Evolutionary conservation across 176 grass and related monocot genomes (phyloP), one percentile per base, ranked within the genome.

Genomic region (Musa acuminata): DNA sequence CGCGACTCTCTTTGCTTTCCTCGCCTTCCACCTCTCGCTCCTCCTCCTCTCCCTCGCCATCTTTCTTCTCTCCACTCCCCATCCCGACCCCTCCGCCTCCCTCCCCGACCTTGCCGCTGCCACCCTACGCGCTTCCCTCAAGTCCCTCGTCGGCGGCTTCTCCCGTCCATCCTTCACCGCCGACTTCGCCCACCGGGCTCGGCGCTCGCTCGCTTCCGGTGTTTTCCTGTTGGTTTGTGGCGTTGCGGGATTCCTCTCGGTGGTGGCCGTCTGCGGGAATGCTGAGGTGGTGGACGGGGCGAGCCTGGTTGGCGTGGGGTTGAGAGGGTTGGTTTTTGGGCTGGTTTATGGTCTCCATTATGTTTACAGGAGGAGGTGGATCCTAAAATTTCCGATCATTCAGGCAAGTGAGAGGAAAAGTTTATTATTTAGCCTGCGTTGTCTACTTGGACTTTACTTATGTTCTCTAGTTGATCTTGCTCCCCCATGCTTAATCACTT

Each of bases 341-440:
- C 55, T 83, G 24, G 85, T 87, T 1, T 87, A 74, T 75, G 72
- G 71, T 3, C 21, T 76, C 20, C 81, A 80, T 80, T 87, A 87
- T 73, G 71, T 87, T 71, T 87, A 80, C 60, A 77, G 81, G 77
- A 87, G 59, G 77, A 83, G 81, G 72, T 87, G 85, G 85, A 53
- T 87, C 77, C 75, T 87, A 6, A 67, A 77, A 8, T 87, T 87
- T 55, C 77, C 85, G 29, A 71, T 87, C 66, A 80, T 87, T 77
- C 85, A 87, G 85, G 85, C 80, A 64, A 19, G 52, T 26, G 20
- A 43, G 5, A 11, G 13, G 51, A 8, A 9, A 21, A 19, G 71
- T 29, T 17, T 64, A 10, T 51, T 69, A 43, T 21, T 78, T 77
- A 24, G 35, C 49, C 2, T 50, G 24, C 19, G 58, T 49, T 43